phyloP scores from a whole-genome alignment of 2,329 filamentous ascomycete species.

The Didymella sp. region DNA sequence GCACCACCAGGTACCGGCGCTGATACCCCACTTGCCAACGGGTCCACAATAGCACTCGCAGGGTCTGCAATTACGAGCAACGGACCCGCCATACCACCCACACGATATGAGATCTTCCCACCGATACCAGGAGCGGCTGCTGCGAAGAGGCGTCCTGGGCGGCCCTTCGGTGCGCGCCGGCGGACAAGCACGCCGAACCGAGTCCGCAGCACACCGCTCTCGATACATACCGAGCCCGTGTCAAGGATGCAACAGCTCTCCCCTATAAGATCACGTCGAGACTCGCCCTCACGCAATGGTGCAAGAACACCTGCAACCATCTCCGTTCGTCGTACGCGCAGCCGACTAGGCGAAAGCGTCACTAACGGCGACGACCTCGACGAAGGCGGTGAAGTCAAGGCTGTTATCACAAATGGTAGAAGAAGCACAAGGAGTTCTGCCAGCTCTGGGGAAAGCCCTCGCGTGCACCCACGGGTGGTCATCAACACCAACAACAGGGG shows the following conservation, averaged over 20 bases:
- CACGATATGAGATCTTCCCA: slow-evolving; percentile 80
- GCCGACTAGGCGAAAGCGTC: slow-evolving; percentile 53
- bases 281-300: slow-evolving; percentile 42
- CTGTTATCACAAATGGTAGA: slow-evolving; percentile 32
- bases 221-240: slow-evolving; percentile 42
- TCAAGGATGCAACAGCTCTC: slow-evolving; percentile 44
- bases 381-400: slow-evolving; percentile 43
- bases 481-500: slow-evolving; percentile 31
- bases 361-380: slow-evolving; percentile 45
- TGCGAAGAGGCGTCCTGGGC: slow-evolving; percentile 44
- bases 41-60: slow-evolving; percentile 38
- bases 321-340: slow-evolving; percentile 51
- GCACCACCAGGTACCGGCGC: slow-evolving; percentile 28
- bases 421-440: slow-evolving; percentile 42
- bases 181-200: slow-evolving; percentile 47
- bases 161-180: slow-evolving; percentile 49
- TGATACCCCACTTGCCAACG: slow-evolving; percentile 43
- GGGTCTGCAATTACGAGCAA: slow-evolving; percentile 39
- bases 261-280: slow-evolving; percentile 39
- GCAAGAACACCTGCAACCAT: slow-evolving; percentile 40
- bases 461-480: slow-evolving; percentile 25
- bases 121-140: slow-evolving; percentile 62
- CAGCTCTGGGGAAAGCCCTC: slow-evolving; percentile 40
- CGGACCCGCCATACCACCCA: slow-evolving; percentile 65
- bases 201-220: slow-evolving; percentile 31